Evolutionary conservation across 768 basidiomycete species (phyloP), one percentile per base, ranked within the genome.

Genomic region (Pholiota microspora): DNA sequence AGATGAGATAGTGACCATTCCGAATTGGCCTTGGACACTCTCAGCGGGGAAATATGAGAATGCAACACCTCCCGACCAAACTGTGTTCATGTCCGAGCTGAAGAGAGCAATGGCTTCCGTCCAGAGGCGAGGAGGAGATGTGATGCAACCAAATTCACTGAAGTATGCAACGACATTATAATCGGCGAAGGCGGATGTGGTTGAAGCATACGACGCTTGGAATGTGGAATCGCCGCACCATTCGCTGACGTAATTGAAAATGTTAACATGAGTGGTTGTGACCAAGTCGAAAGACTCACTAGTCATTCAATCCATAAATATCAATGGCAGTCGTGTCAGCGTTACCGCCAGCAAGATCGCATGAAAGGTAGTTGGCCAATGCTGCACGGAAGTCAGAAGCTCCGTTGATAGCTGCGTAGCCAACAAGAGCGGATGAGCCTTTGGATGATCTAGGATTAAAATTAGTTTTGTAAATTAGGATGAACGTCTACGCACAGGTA

Each of bases 31-130:
- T 49, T 78, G 73, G 7, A 77, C 81, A 59, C 86, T 86, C n/a
- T 64, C 45, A 16, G 91, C 91, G 1, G 90, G 88, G 81, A 96
- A 94, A 70, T 95, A 96, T 46, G 86, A 87, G 70, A 92, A 93
- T 3, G 94, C 93, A 50, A 96, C 61, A 49, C 91, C 94, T 57
- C 94, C 94, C 28, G 90, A 93, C 85, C 89, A 96, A 47, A 88
- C 84, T 52, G 84, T 70, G 16, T 85, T 79, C 82, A 94, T 91
- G 6, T 87, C 69, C 9, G 79, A 66, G 56, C 87, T 80, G 68
- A 91, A 90, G 24, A 96, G 76, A 24, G 86, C 82, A 45, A 69
- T 76, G 12, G 84, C 82, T 67, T 97, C 94, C 31, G 84, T 85
- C 92, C 92, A 97, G 29, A 85, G 72, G 63, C 89, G 83, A 46